Evolutionary conservation across 2,329 filamentous ascomycete species (phyloP), one percentile per base, ranked within the genome.

Genomic region (Escovopsis weberi): DNA sequence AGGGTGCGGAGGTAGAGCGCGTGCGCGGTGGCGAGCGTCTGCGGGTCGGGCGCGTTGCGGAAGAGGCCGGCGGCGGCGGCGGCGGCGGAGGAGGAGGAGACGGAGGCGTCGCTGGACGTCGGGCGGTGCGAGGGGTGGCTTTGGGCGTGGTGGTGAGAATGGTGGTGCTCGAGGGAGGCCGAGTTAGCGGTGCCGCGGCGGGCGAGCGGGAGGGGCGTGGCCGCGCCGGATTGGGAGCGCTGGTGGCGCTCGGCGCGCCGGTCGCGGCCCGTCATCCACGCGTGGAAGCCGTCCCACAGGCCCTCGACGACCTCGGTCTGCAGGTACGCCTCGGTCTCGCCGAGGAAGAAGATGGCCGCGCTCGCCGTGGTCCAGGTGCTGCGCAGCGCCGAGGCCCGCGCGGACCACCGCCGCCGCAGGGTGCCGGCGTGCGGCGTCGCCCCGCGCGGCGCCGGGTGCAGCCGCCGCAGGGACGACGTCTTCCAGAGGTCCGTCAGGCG

Each of bases 361-460:
- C 84, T 87, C 51, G 83, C 82, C 0, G 85, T 93, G 0, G 87
- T 89, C 91, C 91, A 98, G 1, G 89, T 75, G 48, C 79, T 82
- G 12, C 91, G 78, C 71, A 94, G 82, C 1, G 75, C 72, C 32
- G 70, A 68, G 4, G 74, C 71, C 15, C 89, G 73, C 12, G 65
- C 57, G 26, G 76, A 75, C 50, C 79, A 75, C 40, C 83, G 74
- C 50, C 74, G 64, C 26, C 86, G 74, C 10, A 83, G 70, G 19
- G 74, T 64, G 26, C 65, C 66, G 12, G 85, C 71, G 47, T 75
- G 73, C 15, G 71, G 68, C 45, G 75, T 69, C 1, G 81, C 80
- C 32, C 69, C 68, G 28, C 67, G 66, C 2, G 85, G 83, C 5
- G 82, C 72, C 7, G 85, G 85, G 57, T 89, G 77, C 50, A 84